Conservation (phyloP, 805 yeast genomes). For the Saturnispora sanitii region DNA sequence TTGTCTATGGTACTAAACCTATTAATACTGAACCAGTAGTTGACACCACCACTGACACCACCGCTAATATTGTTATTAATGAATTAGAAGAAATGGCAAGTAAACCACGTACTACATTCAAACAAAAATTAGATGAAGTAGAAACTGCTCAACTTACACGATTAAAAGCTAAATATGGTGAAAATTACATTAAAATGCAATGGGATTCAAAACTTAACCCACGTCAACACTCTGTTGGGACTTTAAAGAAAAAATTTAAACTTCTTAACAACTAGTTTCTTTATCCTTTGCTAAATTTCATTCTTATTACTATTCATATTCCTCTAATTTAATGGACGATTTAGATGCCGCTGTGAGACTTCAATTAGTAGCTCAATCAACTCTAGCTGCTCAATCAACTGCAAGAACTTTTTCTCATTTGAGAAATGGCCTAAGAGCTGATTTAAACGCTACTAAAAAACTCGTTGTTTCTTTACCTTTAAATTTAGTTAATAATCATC, state of each 20-base stretch:
- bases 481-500: too few species aligned
- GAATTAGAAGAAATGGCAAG: constrained; percentile 57
- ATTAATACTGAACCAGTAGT: constrained; percentile 13
- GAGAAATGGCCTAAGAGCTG: too few species aligned
- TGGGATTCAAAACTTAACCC: constrained; percentile 83
- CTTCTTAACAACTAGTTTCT: constrained; percentile 46
- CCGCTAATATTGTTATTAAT: constrained; percentile 47
- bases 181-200: constrained; percentile 80
- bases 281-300: neutral
- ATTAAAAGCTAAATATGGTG: constrained; percentile 72
- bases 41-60: constrained; percentile 8
- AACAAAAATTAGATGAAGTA: constrained; percentile 44
- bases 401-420: too few species aligned
- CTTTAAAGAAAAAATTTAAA: constrained; percentile 57
- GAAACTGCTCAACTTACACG: constrained; percentile 64
- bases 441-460: too few species aligned
- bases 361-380: too few species aligned
- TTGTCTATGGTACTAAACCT: constrained; percentile 67
- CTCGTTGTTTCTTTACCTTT: too few species aligned
- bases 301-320: neutral
- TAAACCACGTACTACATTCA: constrained; percentile 37
- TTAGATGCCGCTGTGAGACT: too few species aligned
- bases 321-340: too few species aligned
- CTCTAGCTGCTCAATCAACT: too few species aligned
- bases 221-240: constrained; percentile 78